Conservation (phyloP, 495 filamentous ascomycete species). For the Daldinia decipiens region DNA sequence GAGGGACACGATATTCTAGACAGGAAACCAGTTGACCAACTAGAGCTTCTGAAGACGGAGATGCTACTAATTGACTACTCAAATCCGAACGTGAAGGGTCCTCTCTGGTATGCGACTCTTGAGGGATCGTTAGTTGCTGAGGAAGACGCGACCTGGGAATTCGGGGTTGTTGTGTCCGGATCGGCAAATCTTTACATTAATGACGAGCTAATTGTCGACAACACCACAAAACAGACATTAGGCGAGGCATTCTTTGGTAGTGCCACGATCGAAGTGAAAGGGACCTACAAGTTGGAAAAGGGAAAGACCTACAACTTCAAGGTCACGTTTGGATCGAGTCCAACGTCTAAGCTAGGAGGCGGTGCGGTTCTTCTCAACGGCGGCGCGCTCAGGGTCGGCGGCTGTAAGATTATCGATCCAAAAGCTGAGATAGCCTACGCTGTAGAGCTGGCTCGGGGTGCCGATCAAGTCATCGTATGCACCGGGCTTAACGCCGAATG, state of each 20-base stretch:
- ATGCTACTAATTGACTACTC: slow-evolving; percentile 72
- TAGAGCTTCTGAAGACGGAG: slow-evolving; percentile 63
- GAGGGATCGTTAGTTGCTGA: slow-evolving; percentile 69
- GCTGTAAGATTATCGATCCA: slow-evolving; percentile 65
- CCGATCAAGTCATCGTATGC: slow-evolving; percentile 75
- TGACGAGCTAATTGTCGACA: slow-evolving; percentile 73
- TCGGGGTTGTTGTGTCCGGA: slow-evolving; percentile 75
- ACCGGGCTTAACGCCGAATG: slow-evolving; percentile 76
- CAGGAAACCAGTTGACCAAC: slow-evolving; percentile 64
- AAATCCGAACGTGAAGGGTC: slow-evolving; percentile 64
- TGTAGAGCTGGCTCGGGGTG: slow-evolving; percentile 67
- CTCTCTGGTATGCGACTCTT: slow-evolving; percentile 69
- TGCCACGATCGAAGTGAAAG: slow-evolving; percentile 69
- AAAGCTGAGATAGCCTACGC: slow-evolving; percentile 70
- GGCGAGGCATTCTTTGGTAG: slow-evolving; percentile 70
- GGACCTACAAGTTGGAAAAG: slow-evolving; percentile 64
- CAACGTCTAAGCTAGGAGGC: slow-evolving; percentile 68
- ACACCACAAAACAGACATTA: slow-evolving; percentile 67
- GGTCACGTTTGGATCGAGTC: slow-evolving; percentile 72
- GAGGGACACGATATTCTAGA: slow-evolving; percentile 58
- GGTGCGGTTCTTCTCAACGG: slow-evolving; percentile 65
- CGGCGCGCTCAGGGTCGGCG: slow-evolving; percentile 73
- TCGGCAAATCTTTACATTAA: slow-evolving; percentile 73
- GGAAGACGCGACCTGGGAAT: slow-evolving; percentile 60
- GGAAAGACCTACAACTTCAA: slow-evolving; percentile 69